A percentile compares a stretch with the other conserved stretches of the same genome.
Conservation (phyloP, 768 basidiomycete genomes). For the Hericium alpestre region DNA sequence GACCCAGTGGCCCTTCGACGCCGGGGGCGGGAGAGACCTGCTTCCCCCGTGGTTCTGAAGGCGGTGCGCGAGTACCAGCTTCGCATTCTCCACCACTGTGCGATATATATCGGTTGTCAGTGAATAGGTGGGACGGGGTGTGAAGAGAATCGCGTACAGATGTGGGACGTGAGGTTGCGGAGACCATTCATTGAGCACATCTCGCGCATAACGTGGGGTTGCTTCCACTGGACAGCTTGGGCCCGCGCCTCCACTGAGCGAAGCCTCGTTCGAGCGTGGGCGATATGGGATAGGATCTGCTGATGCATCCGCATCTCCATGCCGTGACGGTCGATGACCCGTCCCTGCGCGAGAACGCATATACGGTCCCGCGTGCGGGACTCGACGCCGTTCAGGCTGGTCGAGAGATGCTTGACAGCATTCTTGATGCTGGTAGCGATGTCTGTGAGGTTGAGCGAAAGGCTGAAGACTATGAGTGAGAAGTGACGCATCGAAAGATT, state of each 20-base stretch:
- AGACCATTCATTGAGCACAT: background rate
- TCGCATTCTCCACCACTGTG: background rate
- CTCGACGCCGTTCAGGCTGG: background rate
- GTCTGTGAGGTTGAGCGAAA: background rate
- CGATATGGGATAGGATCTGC: background rate
- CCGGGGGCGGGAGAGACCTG: too few species aligned
- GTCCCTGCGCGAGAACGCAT: background rate
- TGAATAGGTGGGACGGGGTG: background rate
- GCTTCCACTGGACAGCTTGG: background rate
- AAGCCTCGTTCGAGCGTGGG: background rate
- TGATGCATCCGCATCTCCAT: too few species aligned
- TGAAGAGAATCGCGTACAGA: background rate
- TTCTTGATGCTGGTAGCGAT: background rate
- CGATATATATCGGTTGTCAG: background rate
- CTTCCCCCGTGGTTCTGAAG: too few species aligned
- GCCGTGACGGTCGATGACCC: too few species aligned
- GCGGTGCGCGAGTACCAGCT: too few species aligned
- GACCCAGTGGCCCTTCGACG: too few species aligned
- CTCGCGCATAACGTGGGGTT: background rate
- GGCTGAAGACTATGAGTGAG: background rate
- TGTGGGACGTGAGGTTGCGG: background rate
- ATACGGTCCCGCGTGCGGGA: background rate
- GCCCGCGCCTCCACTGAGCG: background rate
- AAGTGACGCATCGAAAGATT: background rate
- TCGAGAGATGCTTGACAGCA: background rate